Conservation (phyloP, 139 green algal genomes). For the Chlorella sorokiniana region DNA sequence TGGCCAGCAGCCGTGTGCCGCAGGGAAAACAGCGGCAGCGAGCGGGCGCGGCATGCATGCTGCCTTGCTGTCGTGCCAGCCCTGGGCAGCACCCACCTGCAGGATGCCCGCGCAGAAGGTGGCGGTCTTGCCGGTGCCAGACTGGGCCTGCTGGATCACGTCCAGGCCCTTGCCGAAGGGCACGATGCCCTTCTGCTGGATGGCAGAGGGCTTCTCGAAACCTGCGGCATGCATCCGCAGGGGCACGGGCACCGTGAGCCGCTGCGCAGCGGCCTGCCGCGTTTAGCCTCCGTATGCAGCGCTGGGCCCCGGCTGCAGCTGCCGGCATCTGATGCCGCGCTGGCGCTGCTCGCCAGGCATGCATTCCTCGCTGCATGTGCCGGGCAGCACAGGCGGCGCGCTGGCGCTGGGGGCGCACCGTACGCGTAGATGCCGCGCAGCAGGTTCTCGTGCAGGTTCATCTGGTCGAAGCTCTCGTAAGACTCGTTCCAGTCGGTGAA, state of each 20-base stretch:
- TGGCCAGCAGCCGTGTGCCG: too few relatives aligned
- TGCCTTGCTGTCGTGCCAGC: too few relatives aligned
- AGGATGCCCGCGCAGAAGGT: slow-evolving; percentile 99
- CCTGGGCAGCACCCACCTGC: slow-evolving; percentile 27
- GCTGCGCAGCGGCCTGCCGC: background rate
- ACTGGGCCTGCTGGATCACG: slow-evolving; percentile 99
- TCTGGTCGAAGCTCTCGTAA: slow-evolving; percentile 97
- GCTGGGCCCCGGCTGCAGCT: background rate
- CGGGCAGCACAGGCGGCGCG: background rate
- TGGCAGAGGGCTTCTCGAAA: slow-evolving; percentile 99
- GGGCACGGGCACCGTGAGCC: background rate
- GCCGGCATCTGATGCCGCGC: background rate
- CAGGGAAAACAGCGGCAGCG: background rate
- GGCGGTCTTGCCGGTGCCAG: slow-evolving; percentile 99
- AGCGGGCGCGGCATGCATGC: background rate
- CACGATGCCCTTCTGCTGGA: slow-evolving; percentile 99
- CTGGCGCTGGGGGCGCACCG: too few relatives aligned
- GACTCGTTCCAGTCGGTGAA: slow-evolving; percentile 98
- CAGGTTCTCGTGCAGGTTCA: slow-evolving; percentile 98
- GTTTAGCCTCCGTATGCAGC: background rate
- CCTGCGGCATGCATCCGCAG: slow-evolving; percentile 40
- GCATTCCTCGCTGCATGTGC: background rate
- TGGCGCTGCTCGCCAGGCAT: background rate
- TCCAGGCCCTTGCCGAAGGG: slow-evolving; percentile 97
- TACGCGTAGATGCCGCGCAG: slow-evolving; percentile 99